Conservation (phyloP, 2,329 filamentous ascomycete species). For the Talaromyces sp. region DNA sequence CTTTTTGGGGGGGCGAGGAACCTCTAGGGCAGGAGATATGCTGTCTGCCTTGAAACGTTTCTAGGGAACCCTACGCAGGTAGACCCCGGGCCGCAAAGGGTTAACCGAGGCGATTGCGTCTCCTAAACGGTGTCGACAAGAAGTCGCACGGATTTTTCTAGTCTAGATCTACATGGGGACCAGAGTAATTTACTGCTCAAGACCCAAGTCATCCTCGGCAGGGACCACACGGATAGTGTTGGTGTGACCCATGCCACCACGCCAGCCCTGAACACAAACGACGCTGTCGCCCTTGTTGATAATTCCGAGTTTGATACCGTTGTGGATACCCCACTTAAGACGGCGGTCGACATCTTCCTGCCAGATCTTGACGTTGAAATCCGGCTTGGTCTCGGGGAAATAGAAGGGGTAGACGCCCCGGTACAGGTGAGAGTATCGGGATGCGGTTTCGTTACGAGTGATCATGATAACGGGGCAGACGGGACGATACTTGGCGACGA, state of each 20-base stretch:
- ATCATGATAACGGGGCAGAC: constrained; percentile 99
- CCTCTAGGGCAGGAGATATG: not conserved
- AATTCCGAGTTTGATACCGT: constrained; percentile 77
- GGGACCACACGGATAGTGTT: constrained; percentile 55
- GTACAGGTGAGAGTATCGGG: constrained; percentile 90
- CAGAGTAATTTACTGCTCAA: constrained; percentile 15
- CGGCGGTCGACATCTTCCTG: constrained; percentile 97
- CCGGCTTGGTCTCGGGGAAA: constrained; percentile 88
- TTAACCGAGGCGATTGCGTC: not conserved
- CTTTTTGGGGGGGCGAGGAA: not conserved
- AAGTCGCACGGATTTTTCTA: not conserved
- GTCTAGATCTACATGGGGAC: not conserved
- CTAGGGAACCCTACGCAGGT: not conserved
- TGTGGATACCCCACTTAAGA: constrained; percentile 92
- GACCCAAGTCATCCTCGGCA: constrained; percentile 41
- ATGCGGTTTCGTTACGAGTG: constrained; percentile 76
- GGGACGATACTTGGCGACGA: constrained; percentile 96
- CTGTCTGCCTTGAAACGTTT: not conserved
- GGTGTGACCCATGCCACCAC: constrained; percentile 63
- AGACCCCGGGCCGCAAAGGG: not conserved
- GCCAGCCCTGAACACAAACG: constrained; percentile 64
- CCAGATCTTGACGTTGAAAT: constrained; percentile 91
- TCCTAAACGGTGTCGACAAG: not conserved
- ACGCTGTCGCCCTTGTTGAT: constrained; percentile 71
- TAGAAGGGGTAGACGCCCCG: constrained; percentile 97